Evolutionary conservation across 345 rosid species (phyloP), one percentile per base, ranked within the genome.

Genomic region (Microcos paniculata): DNA sequence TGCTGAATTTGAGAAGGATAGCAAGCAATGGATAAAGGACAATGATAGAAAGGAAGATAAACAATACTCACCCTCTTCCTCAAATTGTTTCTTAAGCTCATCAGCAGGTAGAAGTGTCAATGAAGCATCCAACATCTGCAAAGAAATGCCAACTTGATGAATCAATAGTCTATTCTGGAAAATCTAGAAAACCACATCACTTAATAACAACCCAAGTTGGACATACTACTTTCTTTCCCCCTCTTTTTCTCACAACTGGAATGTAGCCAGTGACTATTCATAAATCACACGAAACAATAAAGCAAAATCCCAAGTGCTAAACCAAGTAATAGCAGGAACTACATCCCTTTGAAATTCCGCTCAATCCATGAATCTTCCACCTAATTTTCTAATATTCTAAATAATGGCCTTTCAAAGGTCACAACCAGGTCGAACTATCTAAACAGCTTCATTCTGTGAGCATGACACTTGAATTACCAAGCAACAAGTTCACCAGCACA

Each of bases 51-150:
- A 76, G 58, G 38, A 65, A 62, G 43, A 74, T 26, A 64, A 64
- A 56, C 11, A 56, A 52, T 71, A 45, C 76, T 75, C 73, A 94
- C 99, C 98, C 84, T 86, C 98, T 82, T 91, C 86, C 58, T 91
- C 94, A 85, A 91, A 90, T 78, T 84, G 83, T 86, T 94, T 89
- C 84, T 86, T 91, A 45, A 96, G 91, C 82, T 92, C 94, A 1
- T 91, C 97, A 9, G 86, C 84, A 8, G 93, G 94, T 84, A 94
- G 80, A 42, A 96, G 89, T 48, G 91, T 82, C 79, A 92, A 91
- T 8, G 93, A 90, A 81, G 91, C 85, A 87, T 92, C 98, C 79
- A 94, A 76, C 92, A 94, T 71, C 98, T 96, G 87, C 79, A 85
- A 79, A 57, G 77, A 74, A 86, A 71, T 51, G 49, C 35, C 68